Evolutionary conservation across 2,329 filamentous ascomycete species (phyloP), one percentile per base, ranked within the genome.

Genomic region (Aspergillus amoenus): DNA sequence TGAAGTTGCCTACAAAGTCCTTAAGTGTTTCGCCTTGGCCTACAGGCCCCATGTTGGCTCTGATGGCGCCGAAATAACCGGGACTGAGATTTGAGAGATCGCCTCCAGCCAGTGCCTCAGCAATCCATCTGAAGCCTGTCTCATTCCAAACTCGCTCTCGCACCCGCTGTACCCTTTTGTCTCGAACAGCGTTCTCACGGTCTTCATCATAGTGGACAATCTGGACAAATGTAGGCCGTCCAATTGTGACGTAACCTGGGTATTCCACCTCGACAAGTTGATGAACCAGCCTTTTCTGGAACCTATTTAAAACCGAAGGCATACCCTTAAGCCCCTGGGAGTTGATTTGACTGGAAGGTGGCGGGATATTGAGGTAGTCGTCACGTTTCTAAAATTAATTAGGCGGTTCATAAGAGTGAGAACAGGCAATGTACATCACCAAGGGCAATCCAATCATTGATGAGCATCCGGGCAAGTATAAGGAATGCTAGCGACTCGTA

Each of bases 261-360:
- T 75, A 90, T 61, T 89, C 86, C 13, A 79, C 80, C 12, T 84
- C 79, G n/a, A 90, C 79, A 12, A 88, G 75, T 63, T 89, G 86
- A 66, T 89, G 84, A 1, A 89, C 79, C 5, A 90, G 76, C 34
- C 84, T 79, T 68, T 86, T 84, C 67, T 90, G 86, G 63, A 83
- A 88, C 0, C 80, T 78, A 58, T 80, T 84, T 24, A 87, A 67
- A 1, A 55, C 57, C 4, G 51, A 56, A n/a, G 71, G 69, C 41
- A 72, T 60, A 12, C 54, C 53, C 12, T 51, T 59, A 37, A 59
- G 42, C 8, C 51, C 53, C 2, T 54, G 53, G 17, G 65, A 15
- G 61, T 69, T 46, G 24, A 59, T 63, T 53, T 52, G 43, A 12
- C 44, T 40, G 12, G 59, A 61, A 3, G 73, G 65, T 13, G 72